Evolutionary conservation across 1,139 yeast genomes (phyloP).

Genomic region (Meyerozyma carpophila): DNA sequence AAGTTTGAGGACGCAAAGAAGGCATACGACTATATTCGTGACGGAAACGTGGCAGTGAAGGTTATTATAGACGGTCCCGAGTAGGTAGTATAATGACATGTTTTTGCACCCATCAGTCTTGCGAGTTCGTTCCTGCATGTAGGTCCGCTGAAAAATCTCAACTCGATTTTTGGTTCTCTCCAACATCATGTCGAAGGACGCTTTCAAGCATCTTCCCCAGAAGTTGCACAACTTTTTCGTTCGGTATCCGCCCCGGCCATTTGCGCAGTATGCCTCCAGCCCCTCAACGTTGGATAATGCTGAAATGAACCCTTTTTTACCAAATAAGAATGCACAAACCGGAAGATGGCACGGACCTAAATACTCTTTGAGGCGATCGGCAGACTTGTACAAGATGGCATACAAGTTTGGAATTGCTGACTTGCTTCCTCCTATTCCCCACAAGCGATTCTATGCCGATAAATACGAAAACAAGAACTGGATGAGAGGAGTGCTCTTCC

Average conservation of each 20-base stretch:
- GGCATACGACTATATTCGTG: conserved; percentile 69
- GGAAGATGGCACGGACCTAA: conserved; percentile 73
- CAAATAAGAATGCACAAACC: conserved; percentile 80
- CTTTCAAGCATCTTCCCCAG: conserved; percentile 60
- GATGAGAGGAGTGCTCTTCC: conserved; percentile 72
- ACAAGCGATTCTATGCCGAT: conserved; percentile 73
- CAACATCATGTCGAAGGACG: conserved; percentile 21
- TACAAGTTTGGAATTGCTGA: conserved; percentile 74
- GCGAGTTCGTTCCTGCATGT: not conserved
- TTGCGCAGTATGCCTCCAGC: conserved; percentile 54
- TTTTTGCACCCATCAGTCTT: not conserved
- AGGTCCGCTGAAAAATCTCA: not conserved
- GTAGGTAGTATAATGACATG: conserved; percentile 7
- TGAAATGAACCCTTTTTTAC: conserved; percentile 80
- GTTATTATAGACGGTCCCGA: conserved; percentile 45
- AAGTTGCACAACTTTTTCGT: conserved; percentile 71
- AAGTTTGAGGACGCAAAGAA: conserved; percentile 67
- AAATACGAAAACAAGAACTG: conserved; percentile 67
- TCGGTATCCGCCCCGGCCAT: conserved; percentile 85
- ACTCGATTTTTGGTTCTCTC: not conserved
- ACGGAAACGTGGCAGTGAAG: conserved; percentile 40
- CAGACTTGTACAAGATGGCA: conserved; percentile 82
- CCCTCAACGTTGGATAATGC: conserved; percentile 65
- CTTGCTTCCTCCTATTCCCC: conserved; percentile 68
- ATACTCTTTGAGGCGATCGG: conserved; percentile 77